phyloP scores from a whole-genome alignment of 176 grass and related monocot species.

The Melocanna baccifera region DNA sequence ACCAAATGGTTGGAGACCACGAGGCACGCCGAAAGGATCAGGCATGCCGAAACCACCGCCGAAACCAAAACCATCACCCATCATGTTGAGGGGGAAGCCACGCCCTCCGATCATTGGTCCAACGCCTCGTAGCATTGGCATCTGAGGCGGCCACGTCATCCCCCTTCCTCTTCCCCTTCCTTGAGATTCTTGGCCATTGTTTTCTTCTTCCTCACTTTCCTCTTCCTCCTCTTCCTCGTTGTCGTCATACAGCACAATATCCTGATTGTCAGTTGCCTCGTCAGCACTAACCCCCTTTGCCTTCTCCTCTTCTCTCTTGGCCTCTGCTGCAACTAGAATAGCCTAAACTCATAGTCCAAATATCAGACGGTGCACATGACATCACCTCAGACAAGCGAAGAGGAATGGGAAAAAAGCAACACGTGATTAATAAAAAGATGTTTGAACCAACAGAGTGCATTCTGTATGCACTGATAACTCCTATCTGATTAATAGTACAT shows the following conservation, averaged over 20 bases:
- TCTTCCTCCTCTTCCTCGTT: constrained; percentile 98
- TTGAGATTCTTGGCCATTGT: constrained; percentile 56
- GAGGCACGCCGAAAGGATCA: constrained; percentile 69
- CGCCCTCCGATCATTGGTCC: constrained; percentile 63
- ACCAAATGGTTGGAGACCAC: constrained; percentile 74
- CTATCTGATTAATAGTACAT: neutral
- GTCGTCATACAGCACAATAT: constrained; percentile 91
- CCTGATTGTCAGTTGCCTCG: constrained; percentile 72
- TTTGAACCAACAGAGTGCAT: neutral
- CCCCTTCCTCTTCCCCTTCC: constrained; percentile 68
- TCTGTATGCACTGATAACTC: neutral
- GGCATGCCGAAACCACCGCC: constrained; percentile 69
- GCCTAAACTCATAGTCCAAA: constrained; percentile 45
- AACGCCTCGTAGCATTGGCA: constrained; percentile 54
- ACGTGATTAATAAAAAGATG: neutral
- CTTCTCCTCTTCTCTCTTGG: constrained; percentile 87
- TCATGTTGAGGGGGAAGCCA: constrained; percentile 82
- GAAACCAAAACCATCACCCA: constrained; percentile 75
- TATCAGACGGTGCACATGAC: constrained; percentile 19
- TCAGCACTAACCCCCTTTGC: constrained; percentile 70
- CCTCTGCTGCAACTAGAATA: constrained; percentile 76
- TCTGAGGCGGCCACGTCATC: constrained; percentile 87
- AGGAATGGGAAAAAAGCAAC: neutral
- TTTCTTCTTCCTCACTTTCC: constrained; percentile 86
- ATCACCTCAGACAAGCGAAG: constrained; percentile 3